phyloP scores from a whole-genome alignment of 805 yeast genomes.

The Blastobotrys robertii region DNA sequence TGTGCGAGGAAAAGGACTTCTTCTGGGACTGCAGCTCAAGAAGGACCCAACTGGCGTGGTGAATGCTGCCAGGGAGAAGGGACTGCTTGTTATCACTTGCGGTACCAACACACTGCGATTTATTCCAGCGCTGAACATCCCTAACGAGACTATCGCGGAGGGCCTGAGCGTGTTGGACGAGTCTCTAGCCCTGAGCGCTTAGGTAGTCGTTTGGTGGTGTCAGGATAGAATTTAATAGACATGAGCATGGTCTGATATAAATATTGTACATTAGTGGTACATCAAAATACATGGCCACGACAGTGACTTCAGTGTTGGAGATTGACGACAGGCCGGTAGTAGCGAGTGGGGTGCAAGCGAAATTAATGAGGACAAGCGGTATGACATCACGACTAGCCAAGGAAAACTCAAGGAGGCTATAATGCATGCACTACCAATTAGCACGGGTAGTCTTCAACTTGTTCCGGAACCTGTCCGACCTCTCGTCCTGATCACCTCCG shows the following conservation, averaged over 20 bases:
- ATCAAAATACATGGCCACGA: too few species aligned
- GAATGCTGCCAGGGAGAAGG: constrained; percentile 61
- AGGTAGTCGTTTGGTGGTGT: background rate
- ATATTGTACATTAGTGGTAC: background rate
- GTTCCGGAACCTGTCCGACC: constrained; percentile 13
- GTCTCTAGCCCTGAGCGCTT: constrained; percentile 29
- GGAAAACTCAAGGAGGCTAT: too few species aligned
- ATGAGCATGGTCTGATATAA: background rate
- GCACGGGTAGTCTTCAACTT: constrained; percentile 15
- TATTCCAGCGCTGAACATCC: constrained; percentile 86
- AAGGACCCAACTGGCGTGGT: constrained; percentile 57
- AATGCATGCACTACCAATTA: constrained; percentile 18
- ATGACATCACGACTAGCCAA: too few species aligned
- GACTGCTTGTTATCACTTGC: constrained; percentile 79
- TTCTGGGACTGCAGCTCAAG: constrained; percentile 72
- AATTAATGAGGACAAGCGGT: background rate
- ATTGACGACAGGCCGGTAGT: too few species aligned
- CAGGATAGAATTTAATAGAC: background rate
- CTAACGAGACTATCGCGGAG: constrained; percentile 51
- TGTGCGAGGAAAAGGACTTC: constrained; percentile 80
- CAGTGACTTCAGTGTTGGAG: too few species aligned
- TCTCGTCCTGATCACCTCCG: constrained; percentile 2
- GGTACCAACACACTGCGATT: constrained; percentile 86
- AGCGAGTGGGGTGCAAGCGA: too few species aligned
- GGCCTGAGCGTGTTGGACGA: constrained; percentile 65